Base-by-base conservation (phyloP, 116 monocot species). In the Papilionanthe hybrid region DNA sequence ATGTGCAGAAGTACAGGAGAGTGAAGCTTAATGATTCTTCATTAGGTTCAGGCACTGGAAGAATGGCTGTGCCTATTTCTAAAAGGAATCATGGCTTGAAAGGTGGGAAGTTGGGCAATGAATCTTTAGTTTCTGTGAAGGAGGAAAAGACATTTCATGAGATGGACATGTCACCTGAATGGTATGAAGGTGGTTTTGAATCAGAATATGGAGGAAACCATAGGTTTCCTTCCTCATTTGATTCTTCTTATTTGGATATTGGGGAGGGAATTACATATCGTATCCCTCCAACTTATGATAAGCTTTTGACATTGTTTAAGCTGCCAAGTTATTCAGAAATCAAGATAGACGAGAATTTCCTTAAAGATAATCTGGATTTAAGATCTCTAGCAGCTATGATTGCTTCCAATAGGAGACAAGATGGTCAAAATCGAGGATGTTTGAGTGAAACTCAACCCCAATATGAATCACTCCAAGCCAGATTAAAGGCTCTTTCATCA, bases 211-310 rank as follows among this genome's bases (percentile, higher is more conserved):
- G 80, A 77, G 80, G 81, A 58, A 77, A 72, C 29, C 83, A 53
- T 85, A 89, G 85, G 72, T 74, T 82, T 78, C 72, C 77, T 45
- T 81, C 91, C 28, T 82, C 90, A 37, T 10, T 87, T 5, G 90
- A 92, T 78, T 89, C 87, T 75, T 71, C 88, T 72, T 94, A 91
- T 82, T 78, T 98, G 82, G 98, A 98, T 80, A 88, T 98, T 55
- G 94, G 98, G 22, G 91, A 98, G 60, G 94, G 90, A 27, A 88
- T 94, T 60, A 86, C 84, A 60, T 98, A 98, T 77, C 78, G 63
- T 43, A 83, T 98, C 43, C 98, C 94, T 75, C 94, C 93, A 58
- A 89, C 86, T 67, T 98, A 98, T 84, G 98, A 94, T 75, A 91
- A 85, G 80, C 88, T 98, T 71, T 83, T 81, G 12, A 43, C 81